Conservation (phyloP, 371 early-diverging fungal species). For the Actinomucor elegans region DNA sequence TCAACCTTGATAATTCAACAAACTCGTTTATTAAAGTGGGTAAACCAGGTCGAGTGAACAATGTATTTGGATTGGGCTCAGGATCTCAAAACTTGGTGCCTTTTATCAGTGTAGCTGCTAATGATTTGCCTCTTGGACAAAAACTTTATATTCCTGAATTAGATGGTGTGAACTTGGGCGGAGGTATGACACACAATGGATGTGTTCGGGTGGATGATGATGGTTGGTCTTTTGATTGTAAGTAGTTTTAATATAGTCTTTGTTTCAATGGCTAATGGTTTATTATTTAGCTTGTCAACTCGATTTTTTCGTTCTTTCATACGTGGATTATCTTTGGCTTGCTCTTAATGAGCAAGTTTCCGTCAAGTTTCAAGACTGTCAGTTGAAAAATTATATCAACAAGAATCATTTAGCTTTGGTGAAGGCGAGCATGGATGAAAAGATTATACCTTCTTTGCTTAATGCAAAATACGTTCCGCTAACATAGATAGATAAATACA, state of each 20-base stretch:
- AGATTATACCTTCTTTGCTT: conserved; percentile 16
- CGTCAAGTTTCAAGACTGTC: conserved; percentile 12
- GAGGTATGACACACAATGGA: conserved; percentile 32
- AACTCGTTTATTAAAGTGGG: conserved; percentile 25
- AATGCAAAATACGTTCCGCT: conserved; percentile 1
- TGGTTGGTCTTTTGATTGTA: conserved; percentile 35
- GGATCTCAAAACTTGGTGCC: conserved; percentile 30
- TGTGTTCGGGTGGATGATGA: conserved; percentile 46
- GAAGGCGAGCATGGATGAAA: conserved; percentile 12
- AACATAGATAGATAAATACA: no score
- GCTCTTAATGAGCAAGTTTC: conserved; percentile 8
- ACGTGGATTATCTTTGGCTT: conserved; percentile 28
- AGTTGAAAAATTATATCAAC: conserved; percentile 29
- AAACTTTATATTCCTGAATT: conserved; percentile 29
- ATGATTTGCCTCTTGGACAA: conserved; percentile 31
- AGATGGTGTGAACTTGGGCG: conserved; percentile 25
- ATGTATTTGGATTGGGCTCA: conserved; percentile 37
- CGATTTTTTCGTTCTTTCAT: conserved; percentile 40
- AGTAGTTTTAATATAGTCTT: not conserved
- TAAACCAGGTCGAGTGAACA: conserved; percentile 8
- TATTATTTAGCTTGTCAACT: conserved; percentile 30
- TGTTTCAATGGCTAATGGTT: not conserved
- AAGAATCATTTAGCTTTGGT: conserved; percentile 18
- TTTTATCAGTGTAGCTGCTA: conserved; percentile 36
- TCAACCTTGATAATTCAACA: conserved; percentile 18